Evolutionary conservation across 148 eudicot species (phyloP).

Genomic region (Rheum nobile): DNA sequence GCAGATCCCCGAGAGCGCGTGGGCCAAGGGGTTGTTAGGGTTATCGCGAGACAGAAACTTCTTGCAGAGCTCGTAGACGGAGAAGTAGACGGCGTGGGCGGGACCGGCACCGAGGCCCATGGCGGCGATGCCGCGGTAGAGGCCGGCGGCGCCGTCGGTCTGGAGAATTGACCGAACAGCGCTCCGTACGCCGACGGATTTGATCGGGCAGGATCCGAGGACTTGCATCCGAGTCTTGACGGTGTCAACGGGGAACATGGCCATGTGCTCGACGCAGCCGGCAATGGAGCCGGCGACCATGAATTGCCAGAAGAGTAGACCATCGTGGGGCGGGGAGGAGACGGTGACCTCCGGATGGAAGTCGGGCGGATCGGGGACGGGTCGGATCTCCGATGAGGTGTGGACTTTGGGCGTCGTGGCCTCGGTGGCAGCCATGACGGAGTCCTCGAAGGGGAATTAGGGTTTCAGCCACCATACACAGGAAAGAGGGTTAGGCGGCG

Average conservation of each 20-base stretch:
- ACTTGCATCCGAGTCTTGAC: slow-evolving; percentile 90
- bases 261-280: slow-evolving; percentile 81
- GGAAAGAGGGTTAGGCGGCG: slow-evolving; percentile 1
- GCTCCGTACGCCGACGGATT: slow-evolving; percentile 27
- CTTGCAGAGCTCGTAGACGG: slow-evolving; percentile 69
- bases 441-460: not conserved
- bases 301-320: slow-evolving; percentile 71
- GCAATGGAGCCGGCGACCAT: slow-evolving; percentile 87
- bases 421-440: slow-evolving; percentile 20
- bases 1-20: slow-evolving; percentile 63
- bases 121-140: slow-evolving; percentile 80
- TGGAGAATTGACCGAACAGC: slow-evolving; percentile 46
- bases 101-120: slow-evolving; percentile 99
- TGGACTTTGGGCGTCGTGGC: slow-evolving; percentile 32
- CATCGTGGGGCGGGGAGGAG: slow-evolving; percentile 43
- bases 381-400: slow-evolving; percentile 30
- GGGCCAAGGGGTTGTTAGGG: slow-evolving; percentile 42
- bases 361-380: slow-evolving; percentile 27
- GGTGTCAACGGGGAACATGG: slow-evolving; percentile 88
- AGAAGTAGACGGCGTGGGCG: slow-evolving; percentile 87
- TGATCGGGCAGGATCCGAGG: slow-evolving; percentile 71
- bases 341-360: slow-evolving; percentile 19
- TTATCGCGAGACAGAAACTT: slow-evolving; percentile 33
- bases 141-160: slow-evolving; percentile 52
- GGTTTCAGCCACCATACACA: slow-evolving; percentile 10